These are phyloP conservation scores for Scedosporium dehoogii DNA, from an alignment of 2,329 filamentous ascomycete species.

Conservation along the genomic window DNA sequence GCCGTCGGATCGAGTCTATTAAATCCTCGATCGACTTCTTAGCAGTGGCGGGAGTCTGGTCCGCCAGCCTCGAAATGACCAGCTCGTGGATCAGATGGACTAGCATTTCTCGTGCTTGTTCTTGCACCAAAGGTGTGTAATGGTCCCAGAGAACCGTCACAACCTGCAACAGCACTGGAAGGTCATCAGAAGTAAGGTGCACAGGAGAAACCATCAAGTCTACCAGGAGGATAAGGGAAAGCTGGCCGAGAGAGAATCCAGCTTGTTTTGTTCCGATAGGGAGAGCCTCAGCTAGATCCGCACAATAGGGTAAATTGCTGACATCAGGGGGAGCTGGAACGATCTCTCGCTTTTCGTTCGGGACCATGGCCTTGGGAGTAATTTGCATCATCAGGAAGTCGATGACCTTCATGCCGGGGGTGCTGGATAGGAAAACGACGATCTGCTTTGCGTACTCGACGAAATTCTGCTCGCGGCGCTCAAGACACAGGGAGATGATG, in stretches of 20 bases:
- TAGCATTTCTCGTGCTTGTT: conserved; percentile 94
- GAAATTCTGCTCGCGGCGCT: conserved; percentile 93
- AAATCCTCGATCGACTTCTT: conserved; percentile 77
- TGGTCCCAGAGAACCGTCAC: conserved; percentile 95
- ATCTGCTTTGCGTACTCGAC: conserved; percentile 98
- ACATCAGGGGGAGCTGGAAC: conserved; percentile 64
- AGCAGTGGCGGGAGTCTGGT: conserved; percentile 48
- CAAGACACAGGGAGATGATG: conserved; percentile 86
- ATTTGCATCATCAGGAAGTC: conserved; percentile 90
- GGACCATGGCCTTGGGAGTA: conserved; percentile 92
- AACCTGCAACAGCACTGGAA: conserved; percentile 81
- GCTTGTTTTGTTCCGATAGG: conserved; percentile 86
- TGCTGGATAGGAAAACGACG: conserved; percentile 89
- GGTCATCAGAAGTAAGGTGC: conserved; percentile 64
- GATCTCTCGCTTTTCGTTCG: conserved; percentile 67
- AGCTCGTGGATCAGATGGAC: conserved; percentile 95
- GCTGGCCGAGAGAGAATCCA: conserved; percentile 83
- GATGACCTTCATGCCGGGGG: conserved; percentile 76
- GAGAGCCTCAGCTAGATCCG: conserved; percentile 68
- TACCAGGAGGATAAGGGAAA: conserved; percentile 86
- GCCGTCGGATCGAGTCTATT: conserved; percentile 75
- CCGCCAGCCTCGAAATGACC: conserved; percentile 70
- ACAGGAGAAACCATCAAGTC: conserved; percentile 93
- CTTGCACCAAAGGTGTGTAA: conserved; percentile 88
- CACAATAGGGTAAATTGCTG: conserved; percentile 73